Evolutionary conservation across 768 basidiomycete species (phyloP).

Genomic region (Pleurotus cornucopiae): DNA sequence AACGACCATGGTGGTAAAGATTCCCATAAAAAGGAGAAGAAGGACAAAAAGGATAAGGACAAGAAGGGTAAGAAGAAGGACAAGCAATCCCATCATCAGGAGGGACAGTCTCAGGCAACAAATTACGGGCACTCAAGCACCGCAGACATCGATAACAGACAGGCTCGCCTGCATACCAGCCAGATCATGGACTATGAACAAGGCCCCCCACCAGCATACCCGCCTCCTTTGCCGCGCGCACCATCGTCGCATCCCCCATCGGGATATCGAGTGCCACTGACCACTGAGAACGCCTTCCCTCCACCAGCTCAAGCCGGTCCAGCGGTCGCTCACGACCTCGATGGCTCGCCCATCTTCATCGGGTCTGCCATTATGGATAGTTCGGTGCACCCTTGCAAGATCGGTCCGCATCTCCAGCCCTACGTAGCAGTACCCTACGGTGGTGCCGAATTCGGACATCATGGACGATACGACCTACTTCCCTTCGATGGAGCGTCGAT

Average conservation of each 20-base stretch:
- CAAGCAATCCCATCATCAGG: slow-evolving; percentile 15
- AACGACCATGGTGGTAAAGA: background rate
- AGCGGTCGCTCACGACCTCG: slow-evolving; percentile 53
- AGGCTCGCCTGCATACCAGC: slow-evolving; percentile 2
- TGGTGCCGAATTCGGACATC: slow-evolving; percentile 54
- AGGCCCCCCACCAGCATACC: slow-evolving; percentile 14
- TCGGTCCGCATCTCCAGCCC: slow-evolving; percentile 54
- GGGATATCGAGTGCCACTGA: slow-evolving; percentile 61
- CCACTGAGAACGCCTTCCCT: slow-evolving; percentile 42
- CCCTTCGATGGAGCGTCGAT: slow-evolving; percentile 64
- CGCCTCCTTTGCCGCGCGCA: slow-evolving; percentile 7
- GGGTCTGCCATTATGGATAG: slow-evolving; percentile 67
- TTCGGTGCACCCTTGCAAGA: slow-evolving; percentile 83
- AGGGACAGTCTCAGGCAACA: slow-evolving; percentile 7
- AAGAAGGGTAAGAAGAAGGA: slow-evolving; percentile 20
- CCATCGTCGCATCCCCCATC: slow-evolving; percentile 44
- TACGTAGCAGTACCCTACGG: slow-evolving; percentile 59
- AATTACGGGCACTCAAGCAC: background rate
- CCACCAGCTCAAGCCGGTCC: slow-evolving; percentile 33
- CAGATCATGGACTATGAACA: background rate
- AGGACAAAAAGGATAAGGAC: slow-evolving; percentile 18
- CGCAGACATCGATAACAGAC: background rate
- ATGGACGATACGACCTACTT: slow-evolving; percentile 70
- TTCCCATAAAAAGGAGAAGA: slow-evolving; percentile 12
- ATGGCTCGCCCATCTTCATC: slow-evolving; percentile 63